phyloP scores from a whole-genome alignment of 225 moss, liverwort and hornwort genomes.

The Bryum argenteum region DNA sequence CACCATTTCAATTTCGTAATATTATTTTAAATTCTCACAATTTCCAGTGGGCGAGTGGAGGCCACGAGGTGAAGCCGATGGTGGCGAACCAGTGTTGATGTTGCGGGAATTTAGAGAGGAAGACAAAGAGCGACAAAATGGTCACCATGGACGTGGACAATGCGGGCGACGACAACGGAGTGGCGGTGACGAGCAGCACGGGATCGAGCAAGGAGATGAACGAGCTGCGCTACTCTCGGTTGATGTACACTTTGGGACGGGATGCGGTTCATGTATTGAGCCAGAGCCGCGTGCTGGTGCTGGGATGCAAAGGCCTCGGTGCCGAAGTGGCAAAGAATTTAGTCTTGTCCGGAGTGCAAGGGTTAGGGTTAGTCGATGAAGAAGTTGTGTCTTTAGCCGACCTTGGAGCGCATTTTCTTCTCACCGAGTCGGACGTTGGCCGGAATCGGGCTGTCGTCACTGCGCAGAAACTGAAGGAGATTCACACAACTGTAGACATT shows the following conservation, averaged over 20 bases:
- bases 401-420: slow-evolving; percentile 80
- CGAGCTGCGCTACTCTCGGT: slow-evolving; percentile 58
- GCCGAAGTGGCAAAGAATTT: slow-evolving; percentile 96
- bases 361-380: slow-evolving; percentile 90
- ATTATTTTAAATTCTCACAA: background rate
- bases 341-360: slow-evolving; percentile 76
- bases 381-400: slow-evolving; percentile 69
- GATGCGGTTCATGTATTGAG: slow-evolving; percentile 43
- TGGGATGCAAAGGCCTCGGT: slow-evolving; percentile 84
- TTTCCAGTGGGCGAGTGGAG: slow-evolving; percentile 4
- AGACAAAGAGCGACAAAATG: slow-evolving; percentile 30
- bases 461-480: slow-evolving; percentile 78
- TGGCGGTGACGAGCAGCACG: slow-evolving; percentile 24
- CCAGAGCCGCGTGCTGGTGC: slow-evolving; percentile 57
- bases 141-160: slow-evolving; percentile 75
- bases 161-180: slow-evolving; percentile 44
- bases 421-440: slow-evolving; percentile 75
- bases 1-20: background rate
- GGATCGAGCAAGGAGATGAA: slow-evolving; percentile 46
- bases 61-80: slow-evolving; percentile 25
- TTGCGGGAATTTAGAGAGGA: slow-evolving; percentile 27
- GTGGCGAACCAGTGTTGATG: slow-evolving; percentile 9
- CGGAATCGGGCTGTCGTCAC: slow-evolving; percentile 76
- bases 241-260: slow-evolving; percentile 52
- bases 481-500: slow-evolving; percentile 65